A percentile compares a stretch with the other conserved stretches of the same genome.
phyloP scores from a whole-genome alignment of 2,329 filamentous ascomycete species.

The Elsinoe batatas region DNA sequence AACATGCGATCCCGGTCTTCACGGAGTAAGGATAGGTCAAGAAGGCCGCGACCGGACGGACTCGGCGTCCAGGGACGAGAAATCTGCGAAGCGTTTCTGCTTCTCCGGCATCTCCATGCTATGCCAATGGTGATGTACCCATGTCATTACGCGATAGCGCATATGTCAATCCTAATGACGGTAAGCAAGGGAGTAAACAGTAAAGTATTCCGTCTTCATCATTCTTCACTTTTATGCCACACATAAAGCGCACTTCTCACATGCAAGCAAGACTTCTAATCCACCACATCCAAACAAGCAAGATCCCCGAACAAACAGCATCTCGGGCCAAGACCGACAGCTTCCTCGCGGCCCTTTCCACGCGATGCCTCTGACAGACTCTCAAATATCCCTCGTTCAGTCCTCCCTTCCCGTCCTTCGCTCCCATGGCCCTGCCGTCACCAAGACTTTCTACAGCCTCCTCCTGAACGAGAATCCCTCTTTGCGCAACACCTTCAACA shows the following conservation, averaged over 20 bases:
- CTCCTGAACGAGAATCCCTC: constrained; percentile 57
- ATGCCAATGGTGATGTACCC: not conserved
- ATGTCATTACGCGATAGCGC: not conserved
- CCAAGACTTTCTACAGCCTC: constrained; percentile 61
- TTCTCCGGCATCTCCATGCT: constrained; percentile 8
- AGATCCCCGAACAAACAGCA: too few species aligned
- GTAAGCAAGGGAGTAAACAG: constrained; percentile 7
- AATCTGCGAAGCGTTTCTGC: not conserved
- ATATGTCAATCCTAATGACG: not conserved
- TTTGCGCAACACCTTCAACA: constrained; percentile 62
- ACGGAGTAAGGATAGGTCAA: not conserved
- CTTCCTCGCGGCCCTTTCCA: too few species aligned
- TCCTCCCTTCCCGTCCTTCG: constrained; percentile 60
- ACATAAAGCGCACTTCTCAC: too few species aligned
- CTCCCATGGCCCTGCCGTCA: constrained; percentile 58
- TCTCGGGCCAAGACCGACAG: too few species aligned
- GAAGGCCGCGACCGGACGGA: constrained; percentile 1
- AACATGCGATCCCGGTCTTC: not conserved
- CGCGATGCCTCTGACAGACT: constrained; percentile 43
- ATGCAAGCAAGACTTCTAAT: too few species aligned
- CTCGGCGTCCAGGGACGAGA: constrained; percentile 1
- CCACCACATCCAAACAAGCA: not conserved
- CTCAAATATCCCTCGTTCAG: constrained; percentile 57
- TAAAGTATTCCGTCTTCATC: not conserved
- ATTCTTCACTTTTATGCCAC: not conserved